These are phyloP conservation scores for Jaltomata sinuosa DNA, from an alignment of 257 asterid genomes.

Conservation along the genomic window DNA sequence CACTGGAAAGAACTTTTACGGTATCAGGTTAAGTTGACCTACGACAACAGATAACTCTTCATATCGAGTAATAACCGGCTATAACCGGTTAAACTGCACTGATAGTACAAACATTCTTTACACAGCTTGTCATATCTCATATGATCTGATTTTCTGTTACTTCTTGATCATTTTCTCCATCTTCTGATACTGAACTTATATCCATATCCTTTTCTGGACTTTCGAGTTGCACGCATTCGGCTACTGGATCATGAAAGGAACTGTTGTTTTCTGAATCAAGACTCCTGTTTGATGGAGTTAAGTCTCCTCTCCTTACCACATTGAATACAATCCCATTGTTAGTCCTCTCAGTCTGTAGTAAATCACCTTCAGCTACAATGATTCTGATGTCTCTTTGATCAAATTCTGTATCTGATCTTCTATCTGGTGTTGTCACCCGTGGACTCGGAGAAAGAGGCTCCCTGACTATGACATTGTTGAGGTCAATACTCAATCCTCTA, in stretches of 20 bases:
- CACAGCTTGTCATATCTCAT: neutral
- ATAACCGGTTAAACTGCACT: neutral
- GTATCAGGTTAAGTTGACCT: neutral
- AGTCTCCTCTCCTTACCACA: conserved; percentile 60
- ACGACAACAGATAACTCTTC: neutral
- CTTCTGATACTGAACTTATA: conserved; percentile 48
- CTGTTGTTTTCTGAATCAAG: conserved; percentile 39
- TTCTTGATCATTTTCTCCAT: conserved; percentile 25
- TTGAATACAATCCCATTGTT: conserved; percentile 75
- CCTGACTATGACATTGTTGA: conserved; percentile 13
- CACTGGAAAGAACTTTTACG: neutral
- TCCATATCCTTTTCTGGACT: conserved; percentile 46
- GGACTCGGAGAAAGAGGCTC: conserved; percentile 29
- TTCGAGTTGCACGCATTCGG: conserved; percentile 71
- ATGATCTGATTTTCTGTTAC: neutral
- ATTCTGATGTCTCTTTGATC: conserved; percentile 45
- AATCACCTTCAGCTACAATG: conserved; percentile 66
- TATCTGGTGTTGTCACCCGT: conserved; percentile 34
- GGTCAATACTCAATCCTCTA: conserved; percentile 15
- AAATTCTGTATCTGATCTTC: conserved; percentile 41
- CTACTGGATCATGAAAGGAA: conserved; percentile 27
- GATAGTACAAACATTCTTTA: neutral
- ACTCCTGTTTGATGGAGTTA: conserved; percentile 60
- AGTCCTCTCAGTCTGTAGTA: conserved; percentile 73
- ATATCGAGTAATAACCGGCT: neutral